Evolutionary conservation across 495 filamentous ascomycete genomes (phyloP).

Genomic region (Hapsidospora chrysogenum): DNA sequence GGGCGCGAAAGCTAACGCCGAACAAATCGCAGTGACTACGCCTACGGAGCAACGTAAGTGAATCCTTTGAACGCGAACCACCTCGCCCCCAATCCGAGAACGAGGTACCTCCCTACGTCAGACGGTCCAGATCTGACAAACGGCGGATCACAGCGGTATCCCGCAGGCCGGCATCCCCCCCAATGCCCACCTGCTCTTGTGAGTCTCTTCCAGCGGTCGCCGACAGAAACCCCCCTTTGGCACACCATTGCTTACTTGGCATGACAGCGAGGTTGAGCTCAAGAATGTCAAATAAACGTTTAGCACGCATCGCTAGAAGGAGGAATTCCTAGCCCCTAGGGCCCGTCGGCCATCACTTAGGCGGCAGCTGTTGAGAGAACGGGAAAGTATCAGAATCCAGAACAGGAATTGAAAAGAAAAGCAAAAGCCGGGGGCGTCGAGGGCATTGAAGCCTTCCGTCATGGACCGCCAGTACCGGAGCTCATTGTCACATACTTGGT

Average conservation of each 20-base stretch:
- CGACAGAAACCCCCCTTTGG: neutral
- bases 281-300: slow-evolving; percentile 28
- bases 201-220: slow-evolving; percentile 10
- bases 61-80: too few species aligned
- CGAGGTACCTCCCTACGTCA: neutral
- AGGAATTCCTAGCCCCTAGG: too few species aligned
- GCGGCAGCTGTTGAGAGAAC: neutral
- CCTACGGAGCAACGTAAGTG: slow-evolving; percentile 53
- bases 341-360: neutral
- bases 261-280: slow-evolving; percentile 32
- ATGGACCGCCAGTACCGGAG: too few species aligned
- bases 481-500: too few species aligned
- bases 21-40: slow-evolving; percentile 53
- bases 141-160: slow-evolving; percentile 9
- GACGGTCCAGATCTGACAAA: too few species aligned
- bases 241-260: slow-evolving; percentile 1
- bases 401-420: too few species aligned
- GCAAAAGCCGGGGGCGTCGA: too few species aligned
- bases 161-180: slow-evolving; percentile 47
- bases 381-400: too few species aligned
- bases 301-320: too few species aligned
- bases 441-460: too few species aligned
- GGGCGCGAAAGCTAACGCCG: too few species aligned
- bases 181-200: slow-evolving; percentile 39
- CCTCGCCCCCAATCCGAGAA: too few species aligned